Percentiles rank a stretch among this genome's conserved stretches.
phyloP scores from a whole-genome alignment of 2,329 filamentous ascomycete genomes.

The Exophiala xenobiotica region DNA sequence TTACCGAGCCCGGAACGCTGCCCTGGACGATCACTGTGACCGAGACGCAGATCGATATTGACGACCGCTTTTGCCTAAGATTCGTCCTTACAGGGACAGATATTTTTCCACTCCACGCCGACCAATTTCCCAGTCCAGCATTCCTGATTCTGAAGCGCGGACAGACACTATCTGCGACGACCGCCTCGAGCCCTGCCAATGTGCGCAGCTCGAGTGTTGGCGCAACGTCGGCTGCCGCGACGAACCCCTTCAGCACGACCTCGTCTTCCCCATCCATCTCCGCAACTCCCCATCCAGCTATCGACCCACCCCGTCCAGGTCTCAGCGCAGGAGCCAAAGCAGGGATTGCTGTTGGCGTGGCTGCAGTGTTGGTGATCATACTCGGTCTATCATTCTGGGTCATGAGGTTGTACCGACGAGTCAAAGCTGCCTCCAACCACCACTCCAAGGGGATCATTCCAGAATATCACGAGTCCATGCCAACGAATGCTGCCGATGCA shows the following conservation, averaged over 20 bases:
- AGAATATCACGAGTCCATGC: not conserved
- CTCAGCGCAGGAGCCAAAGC: conserved; percentile 4
- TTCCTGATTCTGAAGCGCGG: conserved; percentile 2
- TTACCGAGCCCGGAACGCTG: conserved; percentile 3
- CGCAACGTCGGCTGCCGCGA: not conserved
- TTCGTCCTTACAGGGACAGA: conserved; percentile 4
- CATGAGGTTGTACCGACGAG: not conserved
- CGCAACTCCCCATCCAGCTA: not conserved
- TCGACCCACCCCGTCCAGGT: not conserved
- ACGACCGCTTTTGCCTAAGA: not conserved
- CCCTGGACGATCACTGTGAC: conserved; percentile 7
- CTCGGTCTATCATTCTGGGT: conserved; percentile 3
- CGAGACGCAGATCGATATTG: not conserved
- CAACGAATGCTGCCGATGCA: not conserved
- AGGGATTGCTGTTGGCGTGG: not conserved
- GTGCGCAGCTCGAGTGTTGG: not conserved
- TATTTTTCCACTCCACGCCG: not conserved
- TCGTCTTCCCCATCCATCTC: not conserved
- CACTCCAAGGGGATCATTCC: conserved; percentile 6
- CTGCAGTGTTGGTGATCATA: not conserved
- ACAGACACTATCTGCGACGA: not conserved
- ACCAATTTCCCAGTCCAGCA: conserved; percentile 6
- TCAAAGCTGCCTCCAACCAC: conserved; percentile 3
- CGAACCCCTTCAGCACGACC: not conserved
- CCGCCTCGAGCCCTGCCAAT: too few species aligned